Percentiles rank a stretch among this genome's conserved stretches.
These are phyloP conservation scores for Alternaria tenuissima DNA, from an alignment of 2,329 filamentous ascomycete species.

Conservation along the genomic window DNA sequence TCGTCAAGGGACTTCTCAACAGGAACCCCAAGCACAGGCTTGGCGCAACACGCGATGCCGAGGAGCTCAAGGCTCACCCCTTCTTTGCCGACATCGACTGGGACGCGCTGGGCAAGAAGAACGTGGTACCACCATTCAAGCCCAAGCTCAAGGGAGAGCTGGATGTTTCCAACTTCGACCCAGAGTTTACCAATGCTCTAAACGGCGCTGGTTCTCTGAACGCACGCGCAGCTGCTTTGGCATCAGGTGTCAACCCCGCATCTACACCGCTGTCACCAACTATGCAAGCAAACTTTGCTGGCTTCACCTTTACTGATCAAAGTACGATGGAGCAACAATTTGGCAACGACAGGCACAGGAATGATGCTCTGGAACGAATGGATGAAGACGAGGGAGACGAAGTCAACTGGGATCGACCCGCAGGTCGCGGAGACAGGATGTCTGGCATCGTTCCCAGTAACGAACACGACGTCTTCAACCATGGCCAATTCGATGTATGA, in stretches of 20 bases:
- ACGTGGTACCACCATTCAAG: constrained; percentile 96
- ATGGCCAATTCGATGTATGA: constrained; percentile 51
- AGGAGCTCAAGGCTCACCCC: constrained; percentile 90
- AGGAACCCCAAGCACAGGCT: constrained; percentile 95
- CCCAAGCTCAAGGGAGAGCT: constrained; percentile 95
- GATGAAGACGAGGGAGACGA: constrained; percentile 55
- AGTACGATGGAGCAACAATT: constrained; percentile 91
- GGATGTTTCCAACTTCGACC: constrained; percentile 97
- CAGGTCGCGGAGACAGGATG: constrained; percentile 59
- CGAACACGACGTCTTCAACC: constrained; percentile 59
- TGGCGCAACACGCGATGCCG: constrained; percentile 88
- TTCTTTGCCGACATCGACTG: constrained; percentile 97
- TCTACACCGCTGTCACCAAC: constrained; percentile 93
- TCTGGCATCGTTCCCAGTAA: constrained; percentile 59
- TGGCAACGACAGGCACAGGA: constrained; percentile 44
- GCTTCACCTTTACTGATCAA: constrained; percentile 99
- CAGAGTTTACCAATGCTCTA: constrained; percentile 95
- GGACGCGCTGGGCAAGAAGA: constrained; percentile 85
- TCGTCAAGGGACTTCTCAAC: constrained; percentile 96
- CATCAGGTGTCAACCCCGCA: constrained; percentile 80
- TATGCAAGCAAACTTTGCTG: constrained; percentile 97
- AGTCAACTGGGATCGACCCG: constrained; percentile 52
- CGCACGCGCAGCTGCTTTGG: constrained; percentile 85
- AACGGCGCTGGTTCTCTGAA: constrained; percentile 87
- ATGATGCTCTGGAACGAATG: constrained; percentile 54